These are phyloP conservation scores for Tulasnella sp. DNA, from an alignment of 768 basidiomycete species.

Conservation along the genomic window DNA sequence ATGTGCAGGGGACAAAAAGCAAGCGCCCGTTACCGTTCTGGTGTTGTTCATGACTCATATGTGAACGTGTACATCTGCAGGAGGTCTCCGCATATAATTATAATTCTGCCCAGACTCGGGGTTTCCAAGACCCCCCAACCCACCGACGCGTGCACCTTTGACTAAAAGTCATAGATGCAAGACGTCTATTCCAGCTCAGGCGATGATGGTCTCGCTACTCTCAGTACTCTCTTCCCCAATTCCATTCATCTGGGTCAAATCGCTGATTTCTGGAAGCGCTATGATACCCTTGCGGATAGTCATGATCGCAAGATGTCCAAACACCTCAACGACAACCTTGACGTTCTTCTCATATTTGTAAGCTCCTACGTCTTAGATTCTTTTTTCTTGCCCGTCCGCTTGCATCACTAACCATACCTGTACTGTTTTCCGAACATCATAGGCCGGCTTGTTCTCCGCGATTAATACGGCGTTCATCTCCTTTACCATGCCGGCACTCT, in stretches of 20 bases:
- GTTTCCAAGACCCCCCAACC: too few relatives aligned
- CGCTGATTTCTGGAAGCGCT: neutral
- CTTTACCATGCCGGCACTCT: neutral
- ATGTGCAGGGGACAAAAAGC: too few relatives aligned
- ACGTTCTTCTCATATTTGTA: neutral
- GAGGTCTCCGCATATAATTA: too few relatives aligned
- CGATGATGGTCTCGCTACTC: neutral
- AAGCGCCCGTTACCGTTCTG: too few relatives aligned
- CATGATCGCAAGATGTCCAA: neutral
- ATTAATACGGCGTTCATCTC: conserved; percentile 10
- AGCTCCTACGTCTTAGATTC: neutral
- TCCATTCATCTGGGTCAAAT: neutral
- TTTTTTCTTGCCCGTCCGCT: too few relatives aligned
- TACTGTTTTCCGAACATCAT: neutral
- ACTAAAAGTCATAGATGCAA: too few relatives aligned
- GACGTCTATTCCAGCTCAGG: neutral
- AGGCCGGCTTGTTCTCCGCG: conserved; percentile 11
- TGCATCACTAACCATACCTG: too few relatives aligned
- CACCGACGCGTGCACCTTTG: too few relatives aligned
- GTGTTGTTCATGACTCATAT: too few relatives aligned
- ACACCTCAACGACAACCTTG: neutral
- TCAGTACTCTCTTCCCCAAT: neutral
- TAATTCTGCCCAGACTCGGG: too few relatives aligned
- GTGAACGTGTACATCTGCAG: too few relatives aligned
- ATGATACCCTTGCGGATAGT: neutral